These are phyloP conservation scores for Rauvolfia tetraphylla DNA, from an alignment of 257 asterid genomes.

Conservation along the genomic window DNA sequence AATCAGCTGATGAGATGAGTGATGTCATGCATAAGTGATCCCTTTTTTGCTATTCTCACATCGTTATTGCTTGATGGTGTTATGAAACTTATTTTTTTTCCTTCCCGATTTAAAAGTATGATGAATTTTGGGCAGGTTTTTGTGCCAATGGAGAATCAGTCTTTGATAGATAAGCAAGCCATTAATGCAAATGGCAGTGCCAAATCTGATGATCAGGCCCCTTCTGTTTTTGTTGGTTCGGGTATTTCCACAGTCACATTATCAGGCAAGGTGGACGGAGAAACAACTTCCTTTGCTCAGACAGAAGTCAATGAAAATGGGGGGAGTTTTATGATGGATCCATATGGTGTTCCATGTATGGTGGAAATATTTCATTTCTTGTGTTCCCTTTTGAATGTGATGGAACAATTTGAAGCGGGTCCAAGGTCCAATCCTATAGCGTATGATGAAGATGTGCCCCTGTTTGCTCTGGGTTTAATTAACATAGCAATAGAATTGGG, in stretches of 20 bases:
- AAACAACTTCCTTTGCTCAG: conserved; percentile 25
- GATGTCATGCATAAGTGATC: not conserved
- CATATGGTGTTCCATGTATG: conserved; percentile 92
- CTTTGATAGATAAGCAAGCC: conserved; percentile 34
- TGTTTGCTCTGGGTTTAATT: conserved; percentile 88
- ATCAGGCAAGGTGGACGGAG: conserved; percentile 21
- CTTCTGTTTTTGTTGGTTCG: conserved; percentile 19
- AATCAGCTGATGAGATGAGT: not conserved
- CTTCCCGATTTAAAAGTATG: conserved; percentile 4
- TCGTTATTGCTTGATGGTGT: not conserved
- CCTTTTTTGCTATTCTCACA: not conserved
- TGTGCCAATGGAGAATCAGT: conserved; percentile 27
- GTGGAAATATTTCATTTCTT: conserved; percentile 86
- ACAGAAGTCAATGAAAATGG: conserved; percentile 33
- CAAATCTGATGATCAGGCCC: conserved; percentile 32
- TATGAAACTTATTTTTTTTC: not conserved
- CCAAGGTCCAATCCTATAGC: conserved; percentile 75
- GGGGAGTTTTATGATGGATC: conserved; percentile 57
- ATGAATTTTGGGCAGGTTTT: conserved; percentile 35
- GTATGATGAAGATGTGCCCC: conserved; percentile 92
- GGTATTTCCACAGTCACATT: conserved; percentile 10
- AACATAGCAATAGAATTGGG: conserved; percentile 87
- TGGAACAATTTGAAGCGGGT: conserved; percentile 68
- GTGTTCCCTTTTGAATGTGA: conserved; percentile 81
- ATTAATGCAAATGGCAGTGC: conserved; percentile 33